phyloP scores from a whole-genome alignment of 176 grass and related monocot species.

The Calamus simplicifolius region DNA sequence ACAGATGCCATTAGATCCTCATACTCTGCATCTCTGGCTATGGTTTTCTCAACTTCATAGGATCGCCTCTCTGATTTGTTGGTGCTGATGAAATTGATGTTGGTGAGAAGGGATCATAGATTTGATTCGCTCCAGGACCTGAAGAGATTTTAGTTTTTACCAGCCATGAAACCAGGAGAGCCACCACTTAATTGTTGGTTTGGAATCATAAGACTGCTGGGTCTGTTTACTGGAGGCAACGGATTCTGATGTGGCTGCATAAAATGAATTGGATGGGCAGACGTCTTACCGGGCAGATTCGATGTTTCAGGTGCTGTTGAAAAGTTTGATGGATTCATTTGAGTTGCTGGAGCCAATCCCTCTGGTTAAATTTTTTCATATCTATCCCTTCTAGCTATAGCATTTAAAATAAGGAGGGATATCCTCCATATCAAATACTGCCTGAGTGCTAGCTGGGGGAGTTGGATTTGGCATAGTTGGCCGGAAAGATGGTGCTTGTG shows the following conservation, averaged over 20 bases:
- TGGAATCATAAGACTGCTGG: background rate
- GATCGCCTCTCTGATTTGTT: conserved; percentile 16
- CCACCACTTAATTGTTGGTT: conserved; percentile 1
- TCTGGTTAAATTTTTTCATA: no score
- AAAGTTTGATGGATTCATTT: conserved; percentile 21
- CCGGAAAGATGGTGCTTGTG: conserved; percentile 27
- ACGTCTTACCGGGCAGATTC: conserved; percentile 18
- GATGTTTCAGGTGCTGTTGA: conserved; percentile 13
- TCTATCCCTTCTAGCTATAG: no score
- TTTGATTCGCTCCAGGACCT: conserved; percentile 28
- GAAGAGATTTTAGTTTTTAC: conserved; percentile 4
- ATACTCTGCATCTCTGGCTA: conserved; percentile 49
- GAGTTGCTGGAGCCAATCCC: conserved; percentile 16
- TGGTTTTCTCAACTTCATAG: conserved; percentile 21
- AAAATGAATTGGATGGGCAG: conserved; percentile 24
- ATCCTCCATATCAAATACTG: no score
- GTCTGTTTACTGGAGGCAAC: conserved; percentile 20
- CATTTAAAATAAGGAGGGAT: no score
- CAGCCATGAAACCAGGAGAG: conserved; percentile 11
- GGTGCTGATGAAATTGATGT: conserved; percentile 9
- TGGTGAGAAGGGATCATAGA: conserved; percentile 62
- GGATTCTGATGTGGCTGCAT: conserved; percentile 26
- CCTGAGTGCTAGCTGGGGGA: conserved; percentile 11
- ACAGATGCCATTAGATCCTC: conserved; percentile 76
- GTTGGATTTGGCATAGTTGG: conserved; percentile 32